Percentiles rank a stretch among this genome's conserved stretches.
Evolutionary conservation across 495 filamentous ascomycete genomes (phyloP).

Genomic region (Sporormia fimetaria): DNA sequence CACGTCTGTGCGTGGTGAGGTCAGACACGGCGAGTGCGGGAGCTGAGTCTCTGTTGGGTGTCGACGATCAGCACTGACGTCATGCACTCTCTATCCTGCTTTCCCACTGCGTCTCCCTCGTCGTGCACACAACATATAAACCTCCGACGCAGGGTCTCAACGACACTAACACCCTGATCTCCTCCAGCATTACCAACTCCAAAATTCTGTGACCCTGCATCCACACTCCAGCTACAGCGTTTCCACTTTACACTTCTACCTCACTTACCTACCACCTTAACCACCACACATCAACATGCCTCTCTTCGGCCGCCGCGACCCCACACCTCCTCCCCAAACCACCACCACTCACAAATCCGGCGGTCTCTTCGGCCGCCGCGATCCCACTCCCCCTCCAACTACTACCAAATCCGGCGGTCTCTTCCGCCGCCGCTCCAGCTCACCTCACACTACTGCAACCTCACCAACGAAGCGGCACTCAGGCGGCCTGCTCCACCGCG

Average conservation of each 20-base stretch:
- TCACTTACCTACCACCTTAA: background rate
- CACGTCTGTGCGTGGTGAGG: no score
- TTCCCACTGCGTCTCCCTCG: background rate
- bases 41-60: background rate
- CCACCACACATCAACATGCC: constrained; percentile 10
- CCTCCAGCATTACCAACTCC: background rate
- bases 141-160: background rate
- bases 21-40: no score
- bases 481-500: constrained; percentile 38
- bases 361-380: constrained; percentile 12
- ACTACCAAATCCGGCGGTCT: constrained; percentile 38
- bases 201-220: no score
- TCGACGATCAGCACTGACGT: constrained; percentile 7
- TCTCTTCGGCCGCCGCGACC: constrained; percentile 21
- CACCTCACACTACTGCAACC: constrained; percentile 29
- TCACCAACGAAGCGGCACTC: constrained; percentile 25
- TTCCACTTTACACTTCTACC: background rate
- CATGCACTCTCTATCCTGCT: constrained; percentile 5
- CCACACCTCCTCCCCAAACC: constrained; percentile 4
- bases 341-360: no score
- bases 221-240: background rate
- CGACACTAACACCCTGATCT: constrained; percentile 1
- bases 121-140: background rate
- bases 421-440: constrained; percentile 35
- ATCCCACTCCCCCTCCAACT: constrained; percentile 15